Base-by-base conservation (phyloP, 306 rosid species). In the Benincasa hispida region DNA sequence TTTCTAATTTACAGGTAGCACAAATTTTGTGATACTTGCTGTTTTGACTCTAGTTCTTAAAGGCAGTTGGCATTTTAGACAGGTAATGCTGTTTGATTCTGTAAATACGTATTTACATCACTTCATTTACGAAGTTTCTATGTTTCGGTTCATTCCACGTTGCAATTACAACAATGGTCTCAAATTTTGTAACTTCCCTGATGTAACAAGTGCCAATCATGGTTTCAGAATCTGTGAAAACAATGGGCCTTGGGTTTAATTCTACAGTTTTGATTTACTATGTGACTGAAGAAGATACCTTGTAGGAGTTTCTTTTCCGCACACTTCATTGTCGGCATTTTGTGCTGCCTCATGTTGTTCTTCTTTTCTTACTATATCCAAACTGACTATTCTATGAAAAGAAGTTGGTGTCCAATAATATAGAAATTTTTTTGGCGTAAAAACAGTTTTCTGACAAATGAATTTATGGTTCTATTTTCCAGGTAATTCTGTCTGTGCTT, bases 11-110 rank as follows among this genome's bases (percentile, higher is more conserved):
- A 9, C 83, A 94, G 99, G 99, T 81, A 90, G 97, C 83, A 92
- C 99, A 28, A 92, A 95, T 83, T 95, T 95, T 87, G 68, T 92
- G 13, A 87, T 95, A 48, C 72, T 92, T 79, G 96, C 92, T 24
- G n/a, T 92, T 50, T 78, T 95, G 85, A 92, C 99, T 41, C 78
- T 95, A 61, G 68, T 87, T 28, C 81, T 95, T 59, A 92, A 90
- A 67, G 96, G 84, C 8, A 54, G 93, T 5, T 90, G 97, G 96
- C 77, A 92, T 80, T 92, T 95, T 74, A 89, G 99, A 80, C 97
- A 92, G 97, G 99, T 91, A 82, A 41, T 65, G 30, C 13, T 30
- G 30, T 28, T 72, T 72, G 17, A 18, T 72, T 48, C 15, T 72
- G 25, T 72, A 41, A n/a, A 45, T 7, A 42, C n/a, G 75, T 69